These are phyloP conservation scores for Rutstroemia sydowiana DNA, from an alignment of 2,329 filamentous ascomycete genomes.

Conservation along the genomic window DNA sequence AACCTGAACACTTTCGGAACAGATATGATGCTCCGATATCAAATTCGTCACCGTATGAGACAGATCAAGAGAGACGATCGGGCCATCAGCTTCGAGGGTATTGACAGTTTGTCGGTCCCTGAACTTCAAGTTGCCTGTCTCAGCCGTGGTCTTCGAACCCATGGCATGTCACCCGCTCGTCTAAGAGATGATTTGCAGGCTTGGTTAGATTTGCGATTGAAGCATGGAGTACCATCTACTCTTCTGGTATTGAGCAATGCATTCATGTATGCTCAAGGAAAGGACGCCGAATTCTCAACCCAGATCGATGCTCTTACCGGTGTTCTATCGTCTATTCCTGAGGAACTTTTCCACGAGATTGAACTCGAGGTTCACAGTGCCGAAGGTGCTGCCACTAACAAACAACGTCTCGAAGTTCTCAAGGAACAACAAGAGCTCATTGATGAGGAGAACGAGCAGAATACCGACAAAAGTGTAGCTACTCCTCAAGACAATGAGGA, in stretches of 20 bases:
- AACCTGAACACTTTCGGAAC: constrained; percentile 96
- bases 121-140: constrained; percentile 91
- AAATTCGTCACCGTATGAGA: constrained; percentile 93
- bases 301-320: constrained; percentile 91
- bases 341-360: constrained; percentile 98
- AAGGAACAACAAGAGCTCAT: constrained; percentile 98
- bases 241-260: constrained; percentile 93
- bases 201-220: constrained; percentile 89
- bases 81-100: constrained; percentile 87
- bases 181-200: constrained; percentile 85
- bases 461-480: constrained; percentile 64
- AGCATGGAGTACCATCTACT: constrained; percentile 92
- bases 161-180: constrained; percentile 81
- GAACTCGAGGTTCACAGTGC: constrained; percentile 96
- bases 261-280: constrained; percentile 87
- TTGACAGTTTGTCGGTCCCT: constrained; percentile 85
- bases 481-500: constrained; percentile 81
- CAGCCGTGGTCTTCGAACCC: constrained; percentile 84
- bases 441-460: constrained; percentile 92
- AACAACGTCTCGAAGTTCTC: constrained; percentile 94
- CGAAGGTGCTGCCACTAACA: constrained; percentile 96
- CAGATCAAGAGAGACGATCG: constrained; percentile 98
- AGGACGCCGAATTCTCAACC: constrained; percentile 73
- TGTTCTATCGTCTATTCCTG: constrained; percentile 88
- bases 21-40: constrained; percentile 95